These are phyloP conservation scores for Fusarium sp. DNA, from an alignment of 2,329 filamentous ascomycete genomes.

Conservation along the genomic window DNA sequence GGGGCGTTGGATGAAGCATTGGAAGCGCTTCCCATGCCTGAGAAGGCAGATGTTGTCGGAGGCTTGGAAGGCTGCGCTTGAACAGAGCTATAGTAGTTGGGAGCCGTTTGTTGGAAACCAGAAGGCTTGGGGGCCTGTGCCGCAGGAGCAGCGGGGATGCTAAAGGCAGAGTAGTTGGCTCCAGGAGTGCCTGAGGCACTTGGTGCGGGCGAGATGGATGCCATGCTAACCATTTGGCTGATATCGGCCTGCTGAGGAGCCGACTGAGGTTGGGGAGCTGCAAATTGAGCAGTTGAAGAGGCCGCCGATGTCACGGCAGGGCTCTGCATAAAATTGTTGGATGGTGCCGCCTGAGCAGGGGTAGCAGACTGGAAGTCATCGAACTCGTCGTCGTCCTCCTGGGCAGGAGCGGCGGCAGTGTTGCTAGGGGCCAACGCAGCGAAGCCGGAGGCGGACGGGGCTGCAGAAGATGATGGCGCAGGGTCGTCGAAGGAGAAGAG, in stretches of 20 bases:
- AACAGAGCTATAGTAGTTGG: slow-evolving; percentile 96
- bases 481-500: slow-evolving; percentile 93
- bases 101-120: slow-evolving; percentile 78
- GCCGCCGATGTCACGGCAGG: slow-evolving; percentile 65
- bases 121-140: slow-evolving; percentile 66
- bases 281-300: slow-evolving; percentile 75
- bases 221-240: slow-evolving; percentile 82
- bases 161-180: slow-evolving; percentile 75
- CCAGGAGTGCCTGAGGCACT: slow-evolving; percentile 68
- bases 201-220: slow-evolving; percentile 81
- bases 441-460: slow-evolving; percentile 62
- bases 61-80: slow-evolving; percentile 56
- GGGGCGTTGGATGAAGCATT: slow-evolving; percentile 52
- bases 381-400: slow-evolving; percentile 84
- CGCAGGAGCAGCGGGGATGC: slow-evolving; percentile 54
- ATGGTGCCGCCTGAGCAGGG: slow-evolving; percentile 65
- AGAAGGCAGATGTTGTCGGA: slow-evolving; percentile 50
- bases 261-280: slow-evolving; percentile 87
- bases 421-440: slow-evolving; percentile 57
- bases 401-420: slow-evolving; percentile 46
- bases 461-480: slow-evolving; percentile 62
- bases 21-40: slow-evolving; percentile 49
- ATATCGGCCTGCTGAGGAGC: slow-evolving; percentile 84
- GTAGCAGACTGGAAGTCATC: slow-evolving; percentile 96
- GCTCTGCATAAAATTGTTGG: slow-evolving; percentile 55